Conservation (phyloP, 108 stramenopile genomes). For the Seminavis robusta region DNA sequence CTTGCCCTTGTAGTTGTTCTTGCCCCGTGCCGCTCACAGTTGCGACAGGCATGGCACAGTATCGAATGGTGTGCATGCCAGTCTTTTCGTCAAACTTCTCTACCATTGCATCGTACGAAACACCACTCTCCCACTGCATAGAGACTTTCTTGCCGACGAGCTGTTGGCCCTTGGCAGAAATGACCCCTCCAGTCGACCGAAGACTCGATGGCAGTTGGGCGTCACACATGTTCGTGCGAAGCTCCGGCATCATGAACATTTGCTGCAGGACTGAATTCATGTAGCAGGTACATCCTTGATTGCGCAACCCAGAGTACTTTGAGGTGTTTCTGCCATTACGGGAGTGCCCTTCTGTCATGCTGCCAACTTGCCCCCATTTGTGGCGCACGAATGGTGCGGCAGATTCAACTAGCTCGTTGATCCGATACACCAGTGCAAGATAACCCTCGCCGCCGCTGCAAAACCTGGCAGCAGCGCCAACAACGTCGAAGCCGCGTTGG, state of each 20-base stretch:
- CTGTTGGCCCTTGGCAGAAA: slow-evolving; percentile 53
- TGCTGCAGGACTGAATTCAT: slow-evolving; percentile 97
- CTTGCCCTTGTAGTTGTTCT: slow-evolving; percentile 40
- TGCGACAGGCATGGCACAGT: slow-evolving; percentile 53
- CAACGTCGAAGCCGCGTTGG: slow-evolving; percentile 74
- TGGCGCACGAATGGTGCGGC: slow-evolving; percentile 75
- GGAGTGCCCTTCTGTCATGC: slow-evolving; percentile 19
- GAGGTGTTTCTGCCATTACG: slow-evolving; percentile 39
- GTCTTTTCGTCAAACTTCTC: slow-evolving; percentile 57
- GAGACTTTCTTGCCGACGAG: slow-evolving; percentile 79
- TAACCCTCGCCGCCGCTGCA: slow-evolving; percentile 64
- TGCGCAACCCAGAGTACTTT: slow-evolving; percentile 88
- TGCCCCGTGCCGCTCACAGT: slow-evolving; percentile 30
- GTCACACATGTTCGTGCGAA: slow-evolving; percentile 76
- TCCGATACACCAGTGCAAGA: slow-evolving; percentile 47
- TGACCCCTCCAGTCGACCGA: slow-evolving; percentile 58
- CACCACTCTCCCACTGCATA: slow-evolving; percentile 85
- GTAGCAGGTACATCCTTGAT: slow-evolving; percentile 99
- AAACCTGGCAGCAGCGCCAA: slow-evolving; percentile 58
- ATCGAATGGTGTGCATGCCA: slow-evolving; percentile 83
- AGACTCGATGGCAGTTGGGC: slow-evolving; percentile 65
- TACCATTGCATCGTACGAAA: slow-evolving; percentile 80
- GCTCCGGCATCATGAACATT: slow-evolving; percentile 93
- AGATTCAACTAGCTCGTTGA: slow-evolving; percentile 50
- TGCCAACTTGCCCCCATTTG: slow-evolving; percentile 61